phyloP scores from a whole-genome alignment of 345 rosid genomes.

The Geranium rotundifolium region DNA sequence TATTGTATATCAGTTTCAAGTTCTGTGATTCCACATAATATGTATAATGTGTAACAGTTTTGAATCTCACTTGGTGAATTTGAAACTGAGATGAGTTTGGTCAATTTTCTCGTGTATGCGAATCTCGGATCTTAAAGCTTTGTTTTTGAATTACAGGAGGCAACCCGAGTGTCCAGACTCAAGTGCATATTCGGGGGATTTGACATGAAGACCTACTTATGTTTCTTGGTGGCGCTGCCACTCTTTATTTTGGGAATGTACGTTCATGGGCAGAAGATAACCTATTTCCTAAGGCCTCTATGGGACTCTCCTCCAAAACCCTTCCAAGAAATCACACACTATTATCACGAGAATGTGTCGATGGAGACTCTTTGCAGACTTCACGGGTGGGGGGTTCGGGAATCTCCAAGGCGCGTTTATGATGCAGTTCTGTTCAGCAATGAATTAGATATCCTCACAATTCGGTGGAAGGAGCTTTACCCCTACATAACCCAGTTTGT shows the following conservation, averaged over 20 bases:
- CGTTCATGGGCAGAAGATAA: slow-evolving; percentile 16
- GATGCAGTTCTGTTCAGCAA: slow-evolving; percentile 27
- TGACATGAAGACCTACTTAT: slow-evolving; percentile 19
- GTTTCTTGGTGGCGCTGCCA: slow-evolving; percentile 11
- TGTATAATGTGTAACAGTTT: background rate
- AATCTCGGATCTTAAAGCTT: background rate
- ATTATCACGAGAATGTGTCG: slow-evolving; percentile 20
- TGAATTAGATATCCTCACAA: slow-evolving; percentile 20
- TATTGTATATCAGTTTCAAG: too few species aligned
- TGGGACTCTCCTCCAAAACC: slow-evolving; percentile 20
- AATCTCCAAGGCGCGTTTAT: slow-evolving; percentile 22
- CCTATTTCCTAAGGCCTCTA: slow-evolving; percentile 17
- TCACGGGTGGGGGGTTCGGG: slow-evolving; percentile 23
- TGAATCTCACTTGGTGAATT: background rate
- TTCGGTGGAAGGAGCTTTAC: slow-evolving; percentile 26
- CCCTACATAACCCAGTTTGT: slow-evolving; percentile 23
- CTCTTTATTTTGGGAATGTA: background rate
- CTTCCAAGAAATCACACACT: slow-evolving; percentile 15
- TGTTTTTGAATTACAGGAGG: slow-evolving; percentile 17
- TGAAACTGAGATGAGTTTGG: background rate
- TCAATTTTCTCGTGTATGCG: background rate
- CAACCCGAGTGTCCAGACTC: slow-evolving; percentile 29
- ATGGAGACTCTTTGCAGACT: slow-evolving; percentile 25
- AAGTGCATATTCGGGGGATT: slow-evolving; percentile 36
- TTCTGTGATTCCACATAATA: too few species aligned